Percentiles rank a stretch among this genome's conserved stretches.
Conservation (phyloP, 2,329 filamentous ascomycete genomes). For the Neofusicoccum cordaticola region DNA sequence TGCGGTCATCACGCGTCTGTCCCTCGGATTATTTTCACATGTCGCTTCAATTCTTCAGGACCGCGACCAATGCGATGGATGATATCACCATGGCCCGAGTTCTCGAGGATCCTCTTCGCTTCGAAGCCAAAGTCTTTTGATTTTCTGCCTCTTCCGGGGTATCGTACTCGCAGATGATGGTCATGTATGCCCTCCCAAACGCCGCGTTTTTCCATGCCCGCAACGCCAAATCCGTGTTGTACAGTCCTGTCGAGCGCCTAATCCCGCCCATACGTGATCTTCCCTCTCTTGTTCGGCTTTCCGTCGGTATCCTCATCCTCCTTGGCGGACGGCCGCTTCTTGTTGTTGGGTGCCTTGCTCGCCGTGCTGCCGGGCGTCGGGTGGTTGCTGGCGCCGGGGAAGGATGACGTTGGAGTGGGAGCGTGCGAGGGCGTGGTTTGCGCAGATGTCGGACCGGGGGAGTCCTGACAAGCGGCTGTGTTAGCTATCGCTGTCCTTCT, state of each 20-base stretch:
- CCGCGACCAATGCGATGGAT: conserved; percentile 3
- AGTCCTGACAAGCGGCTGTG: conserved; percentile 30
- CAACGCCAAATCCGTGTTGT: conserved; percentile 1
- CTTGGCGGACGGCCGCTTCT: conserved; percentile 45
- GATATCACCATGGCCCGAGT: conserved; percentile 5
- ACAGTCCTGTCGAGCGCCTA: conserved; percentile 1
- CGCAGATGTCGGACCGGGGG: conserved; percentile 37
- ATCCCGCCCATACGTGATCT: conserved; percentile 51
- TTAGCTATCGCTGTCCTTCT: conserved; percentile 7
- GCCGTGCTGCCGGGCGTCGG: conserved; percentile 37
- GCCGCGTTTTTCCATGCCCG: not conserved
- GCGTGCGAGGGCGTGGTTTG: conserved; percentile 45
- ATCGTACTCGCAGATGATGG: conserved; percentile 15
- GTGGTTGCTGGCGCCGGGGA: conserved; percentile 43
- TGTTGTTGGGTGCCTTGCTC: conserved; percentile 32
- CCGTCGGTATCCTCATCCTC: conserved; percentile 48
- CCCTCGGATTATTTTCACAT: not conserved
- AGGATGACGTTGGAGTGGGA: conserved; percentile 47
- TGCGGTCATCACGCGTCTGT: not conserved
- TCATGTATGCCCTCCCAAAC: conserved; percentile 4
- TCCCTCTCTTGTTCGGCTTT: conserved; percentile 46
- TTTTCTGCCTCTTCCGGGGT: conserved; percentile 8
- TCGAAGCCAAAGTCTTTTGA: not conserved
- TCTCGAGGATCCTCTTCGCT: conserved; percentile 4
- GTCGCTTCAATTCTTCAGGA: conserved; percentile 2